Evolutionary conservation across 1,139 yeast species (phyloP), one percentile per base, ranked within the genome.

Genomic region (Debaryomyces coudertii): DNA sequence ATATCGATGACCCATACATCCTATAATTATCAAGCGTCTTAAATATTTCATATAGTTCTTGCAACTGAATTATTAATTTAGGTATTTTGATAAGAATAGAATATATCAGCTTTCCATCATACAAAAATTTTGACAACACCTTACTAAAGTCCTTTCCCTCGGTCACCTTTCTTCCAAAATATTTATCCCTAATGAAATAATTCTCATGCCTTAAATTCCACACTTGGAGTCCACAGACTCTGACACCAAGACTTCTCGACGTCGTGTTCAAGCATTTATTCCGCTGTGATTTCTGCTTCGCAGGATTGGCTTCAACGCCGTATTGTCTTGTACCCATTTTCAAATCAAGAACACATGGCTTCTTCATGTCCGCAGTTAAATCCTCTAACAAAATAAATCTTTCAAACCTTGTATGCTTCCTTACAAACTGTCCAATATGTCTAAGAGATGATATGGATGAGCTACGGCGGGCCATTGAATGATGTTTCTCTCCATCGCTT

Each of bases 301-400:
- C 72, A 11, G 69, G 65, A 7, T 77, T 76, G 0, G 98, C 98
- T 55, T 90, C 96, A 12, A 92, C 86, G n/a, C 99, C 99, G 58
- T 93, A 93, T 65, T 95, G 99, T 45, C 99, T 77, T 0, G 99
- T 92, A 1, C 99, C 99, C 98, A 95, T 93, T 63, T 95, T 95
- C 54, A 95, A 75, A 66, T 95, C 99, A 48, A 95, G 71, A 1
- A 93, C 98, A 62, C 97, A 90, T 0, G 99, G 98, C 50, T 79
- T 79, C 28, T 68, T 72, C 85, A 93, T 82, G 28, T 90, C 89
- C 43, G 85, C 79, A 0, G 98, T 92, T 45, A 95, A 70, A 66
- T 95, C 99, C 61, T 95, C 99, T 45, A 92, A 72, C n/a, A 95
- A 69, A 33, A 95, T 87, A 60, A 90, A 90, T 54, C 95, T 74